Evolutionary conservation across 169 alveolate genomes (phyloP), one percentile per base, ranked within the genome.

Genomic region (Eimeria maxima): DNA sequence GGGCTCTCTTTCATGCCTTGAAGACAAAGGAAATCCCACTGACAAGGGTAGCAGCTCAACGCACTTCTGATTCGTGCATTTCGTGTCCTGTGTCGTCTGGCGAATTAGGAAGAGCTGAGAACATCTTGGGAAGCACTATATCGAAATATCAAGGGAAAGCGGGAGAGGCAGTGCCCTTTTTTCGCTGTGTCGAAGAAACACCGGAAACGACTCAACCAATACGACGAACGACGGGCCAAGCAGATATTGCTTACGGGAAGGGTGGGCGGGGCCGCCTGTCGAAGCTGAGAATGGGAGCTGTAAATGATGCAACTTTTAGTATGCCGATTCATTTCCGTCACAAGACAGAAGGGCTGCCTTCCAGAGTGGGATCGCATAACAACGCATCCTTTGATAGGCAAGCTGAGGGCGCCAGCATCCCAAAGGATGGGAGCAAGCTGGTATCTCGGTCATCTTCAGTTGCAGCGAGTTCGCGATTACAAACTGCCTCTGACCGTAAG

Each of bases 1-100:
- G 80, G 81, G 94, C 94, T 18, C 94, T 87, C 18, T 55, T 42
- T n/a, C 92, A 83, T 63, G 92, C 92, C 33, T 22, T 83, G 76
- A 83, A 83, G 92, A 13, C 57, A 29, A 83, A 57, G 92, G 92
- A 83, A 57, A 50, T 55, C 29, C 24, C 55, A 27, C 5, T 8
- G 47, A 22, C 47, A 55, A 11, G 69, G 33, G 11, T 53, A 83
- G 57, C 74, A n/a, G 13, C 53, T 53, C 78, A 83, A 57, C 78
- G 92, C 38, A 6, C 57, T 53, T 55, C 78, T 2, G 71, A 53
- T 29, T 74, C 11, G 22, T 33, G 55, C 29, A 11, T 13, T 1
- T 53, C 74, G 6, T 53, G 71, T 27, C 76, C 76, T 5, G 2
- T 22, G 16, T 55, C 92, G 20, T 83, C 78, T 50, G 78, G 78